phyloP scores from a whole-genome alignment of 805 yeast species.

The Gaillardinia entomophila region DNA sequence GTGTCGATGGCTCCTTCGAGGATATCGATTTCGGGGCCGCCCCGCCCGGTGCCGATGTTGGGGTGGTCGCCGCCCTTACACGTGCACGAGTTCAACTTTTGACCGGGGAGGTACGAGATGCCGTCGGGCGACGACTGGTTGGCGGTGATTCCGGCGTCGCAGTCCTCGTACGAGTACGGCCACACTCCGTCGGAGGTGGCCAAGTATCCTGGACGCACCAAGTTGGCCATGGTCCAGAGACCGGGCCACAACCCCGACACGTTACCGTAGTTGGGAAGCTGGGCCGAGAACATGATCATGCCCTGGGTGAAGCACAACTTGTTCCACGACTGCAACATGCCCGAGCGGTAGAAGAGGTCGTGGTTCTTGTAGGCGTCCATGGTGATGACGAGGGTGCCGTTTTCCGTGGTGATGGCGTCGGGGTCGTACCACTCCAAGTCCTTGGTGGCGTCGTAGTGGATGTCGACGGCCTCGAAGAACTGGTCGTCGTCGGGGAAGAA shows the following conservation, averaged over 20 bases:
- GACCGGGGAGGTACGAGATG: constrained; percentile 34
- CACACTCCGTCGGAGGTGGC: constrained; percentile 34
- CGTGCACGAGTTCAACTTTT: constrained; percentile 25
- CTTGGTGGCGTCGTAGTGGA: constrained; percentile 36
- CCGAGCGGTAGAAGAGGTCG: constrained; percentile 31
- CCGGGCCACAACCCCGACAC: constrained; percentile 35
- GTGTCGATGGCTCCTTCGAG: constrained; percentile 16
- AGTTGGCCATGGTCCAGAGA: constrained; percentile 33
- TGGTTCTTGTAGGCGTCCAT: constrained; percentile 36
- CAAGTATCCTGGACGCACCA: constrained; percentile 32
- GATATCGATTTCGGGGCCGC: constrained; percentile 29
- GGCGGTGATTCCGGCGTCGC: constrained; percentile 33
- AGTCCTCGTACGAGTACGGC: constrained; percentile 34
- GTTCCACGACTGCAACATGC: constrained; percentile 38
- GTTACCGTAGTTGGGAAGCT: constrained; percentile 26
- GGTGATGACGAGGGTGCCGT: constrained; percentile 29
- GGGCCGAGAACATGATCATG: constrained; percentile 21
- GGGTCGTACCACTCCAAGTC: constrained; percentile 43
- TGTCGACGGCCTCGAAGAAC: constrained; percentile 35
- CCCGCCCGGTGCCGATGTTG: constrained; percentile 29
- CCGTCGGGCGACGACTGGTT: constrained; percentile 36
- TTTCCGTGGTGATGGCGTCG: constrained; percentile 35
- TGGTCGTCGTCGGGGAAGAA: constrained; percentile 42
- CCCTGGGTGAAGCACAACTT: constrained; percentile 31
- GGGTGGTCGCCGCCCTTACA: constrained; percentile 35